A percentile compares a stretch with the other conserved stretches of the same genome.
phyloP scores from a whole-genome alignment of 305 asterid species.

The Caryopteris hybrid region DNA sequence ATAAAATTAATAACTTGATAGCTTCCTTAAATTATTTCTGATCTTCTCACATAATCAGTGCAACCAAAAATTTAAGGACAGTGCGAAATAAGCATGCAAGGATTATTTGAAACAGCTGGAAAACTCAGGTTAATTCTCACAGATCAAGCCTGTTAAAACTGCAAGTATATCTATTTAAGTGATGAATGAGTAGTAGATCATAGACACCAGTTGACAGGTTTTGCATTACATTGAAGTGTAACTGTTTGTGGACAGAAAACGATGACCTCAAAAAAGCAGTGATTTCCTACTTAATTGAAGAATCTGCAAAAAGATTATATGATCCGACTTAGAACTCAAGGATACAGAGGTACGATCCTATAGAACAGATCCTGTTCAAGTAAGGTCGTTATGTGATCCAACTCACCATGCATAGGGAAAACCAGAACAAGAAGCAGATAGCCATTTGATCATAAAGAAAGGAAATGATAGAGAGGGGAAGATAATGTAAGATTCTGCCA shows the following conservation, averaged over 20 bases:
- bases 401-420: not conserved
- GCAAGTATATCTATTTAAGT: not conserved
- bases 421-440: not conserved
- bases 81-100: not conserved
- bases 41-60: not conserved
- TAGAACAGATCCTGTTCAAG: too few relatives aligned
- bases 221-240: not conserved
- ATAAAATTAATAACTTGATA: conserved; percentile 11
- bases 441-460: not conserved
- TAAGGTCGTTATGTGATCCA: too few relatives aligned
- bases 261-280: not conserved
- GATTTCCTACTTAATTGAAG: not conserved
- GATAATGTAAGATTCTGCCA: not conserved
- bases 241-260: not conserved
- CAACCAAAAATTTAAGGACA: not conserved
- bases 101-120: not conserved
- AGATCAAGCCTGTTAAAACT: not conserved
- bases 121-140: not conserved
- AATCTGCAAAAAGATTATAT: not conserved
- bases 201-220: not conserved
- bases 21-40: conserved; percentile 4
- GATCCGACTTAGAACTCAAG: too few relatives aligned
- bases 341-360: too few relatives aligned
- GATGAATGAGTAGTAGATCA: not conserved
- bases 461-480: not conserved